Conservation (phyloP, 306 rosid species). For the Vicia sativa region DNA sequence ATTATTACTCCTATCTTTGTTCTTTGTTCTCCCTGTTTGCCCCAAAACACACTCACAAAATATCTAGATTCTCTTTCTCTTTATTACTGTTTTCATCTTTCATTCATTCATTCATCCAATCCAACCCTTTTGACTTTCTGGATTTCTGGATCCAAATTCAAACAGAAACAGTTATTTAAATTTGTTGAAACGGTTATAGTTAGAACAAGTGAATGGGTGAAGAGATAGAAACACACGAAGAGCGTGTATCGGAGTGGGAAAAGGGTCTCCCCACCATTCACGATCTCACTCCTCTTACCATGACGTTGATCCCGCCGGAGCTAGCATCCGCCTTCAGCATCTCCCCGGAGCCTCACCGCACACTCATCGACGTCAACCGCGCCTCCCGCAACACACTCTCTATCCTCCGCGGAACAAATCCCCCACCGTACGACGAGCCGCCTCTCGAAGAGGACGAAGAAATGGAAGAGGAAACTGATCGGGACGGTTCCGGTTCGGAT, state of each 20-base stretch:
- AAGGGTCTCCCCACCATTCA: conserved; percentile 62
- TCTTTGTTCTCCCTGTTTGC: not conserved
- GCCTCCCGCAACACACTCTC: conserved; percentile 76
- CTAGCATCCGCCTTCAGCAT: conserved; percentile 89
- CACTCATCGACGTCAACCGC: conserved; percentile 67
- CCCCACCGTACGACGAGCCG: not conserved
- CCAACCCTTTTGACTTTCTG: not conserved
- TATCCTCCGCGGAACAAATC: conserved; percentile 45
- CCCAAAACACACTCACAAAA: conserved; percentile 30
- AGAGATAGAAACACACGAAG: conserved; percentile 70
- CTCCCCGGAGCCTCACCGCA: conserved; percentile 65
- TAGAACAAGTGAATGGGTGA: conserved; percentile 59
- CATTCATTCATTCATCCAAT: conserved; percentile 4
- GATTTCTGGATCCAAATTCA: conserved; percentile 27
- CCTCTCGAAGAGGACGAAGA: conserved; percentile 24
- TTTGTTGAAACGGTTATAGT: conserved; percentile 22
- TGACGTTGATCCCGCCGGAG: conserved; percentile 68
- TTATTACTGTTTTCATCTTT: not conserved
- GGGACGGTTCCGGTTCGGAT: conserved; percentile 58
- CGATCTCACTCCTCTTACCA: conserved; percentile 76
- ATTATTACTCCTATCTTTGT: not conserved
- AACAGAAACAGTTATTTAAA: not conserved
- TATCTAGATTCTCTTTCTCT: conserved; percentile 14
- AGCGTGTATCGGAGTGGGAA: conserved; percentile 80
- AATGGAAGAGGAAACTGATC: conserved; percentile 44